Conservation (phyloP, 2,329 filamentous ascomycete genomes). For the Sarocladium brachiariae region DNA sequence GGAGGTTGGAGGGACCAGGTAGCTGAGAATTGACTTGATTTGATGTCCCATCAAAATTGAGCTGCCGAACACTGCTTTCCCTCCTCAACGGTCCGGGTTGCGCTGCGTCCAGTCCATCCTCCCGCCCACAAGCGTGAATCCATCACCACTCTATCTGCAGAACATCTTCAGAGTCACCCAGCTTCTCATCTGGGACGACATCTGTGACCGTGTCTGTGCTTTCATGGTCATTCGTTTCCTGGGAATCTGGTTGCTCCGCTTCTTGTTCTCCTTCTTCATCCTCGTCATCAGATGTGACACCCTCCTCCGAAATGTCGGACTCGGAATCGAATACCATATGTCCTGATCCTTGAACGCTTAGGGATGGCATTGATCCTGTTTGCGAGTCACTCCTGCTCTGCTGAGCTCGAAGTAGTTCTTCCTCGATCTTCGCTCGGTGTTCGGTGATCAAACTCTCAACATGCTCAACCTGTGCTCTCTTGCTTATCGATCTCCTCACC, state of each 20-base stretch:
- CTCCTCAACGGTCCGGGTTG: too few species aligned
- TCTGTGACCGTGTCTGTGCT: neutral
- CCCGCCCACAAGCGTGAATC: too few species aligned
- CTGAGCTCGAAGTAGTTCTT: too few species aligned
- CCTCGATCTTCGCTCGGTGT: neutral
- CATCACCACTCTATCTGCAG: neutral
- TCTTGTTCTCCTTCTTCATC: neutral
- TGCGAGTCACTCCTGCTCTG: too few species aligned
- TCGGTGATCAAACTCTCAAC: neutral
- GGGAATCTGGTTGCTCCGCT: neutral
- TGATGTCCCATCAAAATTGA: too few species aligned
- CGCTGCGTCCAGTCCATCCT: too few species aligned
- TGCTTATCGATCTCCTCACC: neutral
- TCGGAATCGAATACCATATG: neutral
- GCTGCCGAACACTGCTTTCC: too few species aligned
- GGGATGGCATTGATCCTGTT: too few species aligned
- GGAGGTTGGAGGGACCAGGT: too few species aligned
- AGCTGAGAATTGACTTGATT: too few species aligned
- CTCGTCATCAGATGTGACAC: neutral
- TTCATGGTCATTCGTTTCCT: neutral
- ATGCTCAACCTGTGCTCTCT: neutral
- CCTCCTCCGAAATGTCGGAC: conserved; percentile 5
- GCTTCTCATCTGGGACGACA: neutral
- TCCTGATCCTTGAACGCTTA: too few species aligned
- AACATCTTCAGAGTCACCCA: neutral